Base-by-base conservation (phyloP, 495 filamentous ascomycete species). In the Neurospora sp. region DNA sequence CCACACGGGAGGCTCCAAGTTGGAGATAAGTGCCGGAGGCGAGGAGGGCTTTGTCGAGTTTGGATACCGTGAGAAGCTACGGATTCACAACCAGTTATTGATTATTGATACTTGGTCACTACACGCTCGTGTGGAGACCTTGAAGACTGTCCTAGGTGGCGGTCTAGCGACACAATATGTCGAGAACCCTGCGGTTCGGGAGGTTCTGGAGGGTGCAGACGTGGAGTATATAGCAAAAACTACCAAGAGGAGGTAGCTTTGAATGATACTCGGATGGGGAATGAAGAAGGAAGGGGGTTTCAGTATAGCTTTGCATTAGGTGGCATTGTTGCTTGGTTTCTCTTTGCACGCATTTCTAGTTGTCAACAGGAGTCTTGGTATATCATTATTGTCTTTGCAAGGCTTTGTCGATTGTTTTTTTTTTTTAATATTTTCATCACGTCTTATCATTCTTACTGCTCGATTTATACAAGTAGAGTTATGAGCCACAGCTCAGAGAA, bases 91-190 rank as follows among this genome's bases (percentile, higher is more conserved):
- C 37, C 87, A 88, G 72, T 89, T 89, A 45, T 89, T 97, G 85
- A 86, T 87, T 72, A 94, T 98, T 71, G 93, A 98, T 77, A 89
- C 88, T 45, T 98, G 95, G 95, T 96, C 93, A 87, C 94, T 97
- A 75, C 86, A 95, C 74, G 86, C 92, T 75, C 87, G 94, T 35
- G 81, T 96, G 68, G 89, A 93, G 72, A 88, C 89, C 53, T 84
- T 98, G 41, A 90, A 91, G 78, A 85, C 90, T n/a, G 79, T 95
- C 10, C 82, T 98, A 47, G 90, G 92, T 73, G 90, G 92, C 16
- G 95, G 95, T 0, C 94, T 98, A 69, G 81, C 90, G 27, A 87
- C 86, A 44, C 95, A 98, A 81, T 97, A 91, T 80, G 84, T 92
- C 81, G 86, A 89, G 44, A 98, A 98, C 73, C 89, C 90, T 65